A percentile compares a stretch with the other conserved stretches of the same genome.
These are phyloP conservation scores for Fusarium setosum DNA, from an alignment of 2,329 filamentous ascomycete genomes.

Conservation along the genomic window DNA sequence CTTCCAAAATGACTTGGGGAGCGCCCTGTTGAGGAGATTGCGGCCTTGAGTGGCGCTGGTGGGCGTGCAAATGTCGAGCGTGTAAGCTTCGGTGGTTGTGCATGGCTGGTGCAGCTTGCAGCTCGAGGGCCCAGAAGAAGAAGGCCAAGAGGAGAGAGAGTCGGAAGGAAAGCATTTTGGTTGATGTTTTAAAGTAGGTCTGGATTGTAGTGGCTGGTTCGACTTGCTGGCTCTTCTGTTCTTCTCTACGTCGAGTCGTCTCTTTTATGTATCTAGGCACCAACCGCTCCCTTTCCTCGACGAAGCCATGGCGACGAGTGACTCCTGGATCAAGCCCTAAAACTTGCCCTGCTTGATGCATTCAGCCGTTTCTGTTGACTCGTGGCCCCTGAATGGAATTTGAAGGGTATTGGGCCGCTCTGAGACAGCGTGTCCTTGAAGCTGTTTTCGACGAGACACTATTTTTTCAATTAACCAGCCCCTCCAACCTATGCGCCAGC, in stretches of 20 bases:
- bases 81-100: conserved; percentile 34
- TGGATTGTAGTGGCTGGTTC: background rate
- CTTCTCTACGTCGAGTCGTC: conserved; percentile 7
- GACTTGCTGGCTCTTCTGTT: conserved; percentile 9
- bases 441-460: conserved; percentile 23
- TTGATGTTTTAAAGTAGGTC: background rate
- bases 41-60: conserved; percentile 32
- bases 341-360: conserved; percentile 15
- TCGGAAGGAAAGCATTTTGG: conserved; percentile 33
- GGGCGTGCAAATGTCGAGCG: conserved; percentile 50
- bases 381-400: conserved; percentile 20
- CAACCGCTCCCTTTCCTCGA: conserved; percentile 28
- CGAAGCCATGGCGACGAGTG: conserved; percentile 25
- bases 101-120: conserved; percentile 41
- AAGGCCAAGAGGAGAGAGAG: conserved; percentile 32
- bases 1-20: conserved; percentile 16
- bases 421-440: conserved; percentile 30
- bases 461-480: conserved; percentile 31
- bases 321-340: background rate
- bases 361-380: conserved; percentile 10
- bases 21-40: background rate
- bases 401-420: conserved; percentile 20
- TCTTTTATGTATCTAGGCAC: conserved; percentile 29
- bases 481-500: conserved; percentile 27
- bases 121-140: conserved; percentile 36